Percentiles rank a stretch among this genome's conserved stretches.
Conservation (phyloP, 108 stramenopile genomes). For the Conticribra guillardii region DNA sequence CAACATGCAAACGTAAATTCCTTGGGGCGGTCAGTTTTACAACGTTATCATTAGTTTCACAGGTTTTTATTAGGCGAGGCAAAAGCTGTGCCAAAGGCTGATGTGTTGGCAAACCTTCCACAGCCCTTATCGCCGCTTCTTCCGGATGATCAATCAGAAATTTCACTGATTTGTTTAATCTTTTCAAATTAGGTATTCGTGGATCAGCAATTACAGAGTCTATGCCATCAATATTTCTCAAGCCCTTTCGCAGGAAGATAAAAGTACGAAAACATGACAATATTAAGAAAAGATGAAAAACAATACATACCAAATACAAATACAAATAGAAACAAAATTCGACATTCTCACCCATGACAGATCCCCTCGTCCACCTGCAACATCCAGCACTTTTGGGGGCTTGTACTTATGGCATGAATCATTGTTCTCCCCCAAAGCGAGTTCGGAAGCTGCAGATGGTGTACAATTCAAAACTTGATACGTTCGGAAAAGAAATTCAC, state of each 20-base stretch:
- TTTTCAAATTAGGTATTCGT: slow-evolving; percentile 45
- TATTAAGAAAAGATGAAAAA: too few relatives aligned
- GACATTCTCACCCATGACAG: too few relatives aligned
- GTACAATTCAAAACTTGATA: slow-evolving; percentile 32
- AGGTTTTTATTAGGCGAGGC: slow-evolving; percentile 32
- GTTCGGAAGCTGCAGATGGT: too few relatives aligned
- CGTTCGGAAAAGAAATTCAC: slow-evolving; percentile 59
- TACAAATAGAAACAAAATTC: too few relatives aligned
- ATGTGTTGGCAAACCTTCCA: slow-evolving; percentile 56
- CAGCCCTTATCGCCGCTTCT: slow-evolving; percentile 52
- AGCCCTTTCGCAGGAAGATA: too few relatives aligned
- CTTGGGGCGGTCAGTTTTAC: slow-evolving; percentile 14
- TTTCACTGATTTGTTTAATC: slow-evolving; percentile 54
- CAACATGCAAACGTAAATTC: slow-evolving; percentile 62
- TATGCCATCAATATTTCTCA: slow-evolving; percentile 66
- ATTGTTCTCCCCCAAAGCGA: too few relatives aligned
- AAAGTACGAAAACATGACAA: too few relatives aligned
- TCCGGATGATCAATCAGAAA: slow-evolving; percentile 65
- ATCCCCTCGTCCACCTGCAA: slow-evolving; percentile 88
- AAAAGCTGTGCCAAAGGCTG: slow-evolving; percentile 69
- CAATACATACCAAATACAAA: too few relatives aligned
- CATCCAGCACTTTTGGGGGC: slow-evolving; percentile 60
- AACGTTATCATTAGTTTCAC: neutral
- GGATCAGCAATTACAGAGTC: slow-evolving; percentile 80
- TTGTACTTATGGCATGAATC: too few relatives aligned